Percentiles rank a stretch among this genome's conserved stretches.
Conservation (phyloP, 2,329 filamentous ascomycete genomes). For the Calonectria ilicicola region DNA sequence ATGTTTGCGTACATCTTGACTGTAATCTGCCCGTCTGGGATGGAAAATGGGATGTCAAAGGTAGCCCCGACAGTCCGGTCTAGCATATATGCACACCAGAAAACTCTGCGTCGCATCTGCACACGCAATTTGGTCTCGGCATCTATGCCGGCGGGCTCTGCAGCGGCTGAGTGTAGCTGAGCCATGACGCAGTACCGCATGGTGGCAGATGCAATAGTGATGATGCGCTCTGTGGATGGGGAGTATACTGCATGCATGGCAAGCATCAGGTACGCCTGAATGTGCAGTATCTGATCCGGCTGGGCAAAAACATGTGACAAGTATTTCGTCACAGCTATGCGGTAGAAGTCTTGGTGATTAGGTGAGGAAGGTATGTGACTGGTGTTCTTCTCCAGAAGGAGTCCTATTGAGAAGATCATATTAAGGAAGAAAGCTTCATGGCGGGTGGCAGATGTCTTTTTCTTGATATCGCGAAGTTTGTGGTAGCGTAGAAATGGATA, state of each 20-base stretch:
- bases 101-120: background rate
- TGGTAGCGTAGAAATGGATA: background rate
- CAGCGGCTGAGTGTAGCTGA: background rate
- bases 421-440: background rate
- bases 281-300: background rate
- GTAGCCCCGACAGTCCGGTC: background rate
- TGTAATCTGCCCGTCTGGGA: background rate
- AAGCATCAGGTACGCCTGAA: background rate
- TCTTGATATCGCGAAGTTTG: background rate
- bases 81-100: background rate
- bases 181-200: constrained; percentile 4
- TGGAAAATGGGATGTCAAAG: background rate
- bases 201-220: background rate
- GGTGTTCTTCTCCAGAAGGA: background rate
- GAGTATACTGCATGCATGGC: background rate
- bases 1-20: constrained; percentile 1
- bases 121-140: background rate
- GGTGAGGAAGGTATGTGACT: background rate
- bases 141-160: background rate
- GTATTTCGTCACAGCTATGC: background rate
- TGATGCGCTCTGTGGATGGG: background rate
- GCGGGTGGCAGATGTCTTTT: background rate
- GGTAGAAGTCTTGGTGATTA: background rate
- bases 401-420: background rate
- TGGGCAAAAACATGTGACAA: background rate